phyloP scores from a whole-genome alignment of 192 early-diverging fungal genomes.

The Dispira simplex region DNA sequence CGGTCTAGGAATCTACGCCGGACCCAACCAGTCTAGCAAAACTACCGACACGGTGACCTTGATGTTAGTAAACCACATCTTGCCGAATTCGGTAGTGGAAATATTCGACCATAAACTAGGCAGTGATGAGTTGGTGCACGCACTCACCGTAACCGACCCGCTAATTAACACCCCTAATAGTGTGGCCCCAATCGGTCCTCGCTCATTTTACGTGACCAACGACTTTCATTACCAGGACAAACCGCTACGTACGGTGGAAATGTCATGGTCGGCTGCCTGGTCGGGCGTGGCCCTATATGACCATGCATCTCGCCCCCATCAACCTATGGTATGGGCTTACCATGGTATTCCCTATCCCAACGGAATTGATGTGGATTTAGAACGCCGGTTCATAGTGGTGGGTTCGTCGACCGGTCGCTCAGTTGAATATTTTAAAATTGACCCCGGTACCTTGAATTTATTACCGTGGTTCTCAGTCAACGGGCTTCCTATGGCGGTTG shows the following conservation, averaged over 20 bases:
- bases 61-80: not conserved
- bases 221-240: not conserved
- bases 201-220: slow-evolving; percentile 5
- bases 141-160: not conserved
- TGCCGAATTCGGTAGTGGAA: not conserved
- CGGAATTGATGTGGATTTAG: slow-evolving; percentile 2
- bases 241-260: not conserved
- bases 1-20: not conserved
- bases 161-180: not conserved
- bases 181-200: not conserved
- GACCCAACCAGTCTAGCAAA: not conserved
- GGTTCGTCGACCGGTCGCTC: not conserved
- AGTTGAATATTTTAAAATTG: not conserved
- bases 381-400: not conserved
- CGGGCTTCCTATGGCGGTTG: not conserved
- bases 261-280: not conserved
- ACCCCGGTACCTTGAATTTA: not conserved
- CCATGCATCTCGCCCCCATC: not conserved
- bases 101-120: not conserved
- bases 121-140: not conserved
- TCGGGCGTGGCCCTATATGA: not conserved
- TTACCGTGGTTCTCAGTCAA: not conserved
- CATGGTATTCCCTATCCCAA: not conserved
- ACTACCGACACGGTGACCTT: not conserved
- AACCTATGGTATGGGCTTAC: not conserved